Percentiles rank a stretch among this genome's conserved stretches.
These are phyloP conservation scores for Globisporangium nagaii DNA, from an alignment of 352 stramenopile genomes.

Conservation along the genomic window DNA sequence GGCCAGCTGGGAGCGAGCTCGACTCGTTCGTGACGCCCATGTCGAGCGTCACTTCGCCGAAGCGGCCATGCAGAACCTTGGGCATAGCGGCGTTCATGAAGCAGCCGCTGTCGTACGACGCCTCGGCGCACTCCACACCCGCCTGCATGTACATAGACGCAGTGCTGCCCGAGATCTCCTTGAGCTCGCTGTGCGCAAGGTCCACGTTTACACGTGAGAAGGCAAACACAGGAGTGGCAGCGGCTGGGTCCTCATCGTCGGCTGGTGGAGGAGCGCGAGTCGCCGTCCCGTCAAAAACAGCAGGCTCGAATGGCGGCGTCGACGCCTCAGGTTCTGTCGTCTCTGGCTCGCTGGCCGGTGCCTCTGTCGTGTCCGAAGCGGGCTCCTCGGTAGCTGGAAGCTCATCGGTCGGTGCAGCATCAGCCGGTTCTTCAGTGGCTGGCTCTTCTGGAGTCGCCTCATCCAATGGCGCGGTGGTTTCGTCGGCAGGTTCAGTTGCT, in stretches of 20 bases:
- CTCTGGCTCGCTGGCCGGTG: too few relatives aligned
- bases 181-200: neutral
- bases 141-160: constrained; percentile 5
- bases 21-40: neutral
- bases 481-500: neutral
- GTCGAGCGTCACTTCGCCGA: neutral
- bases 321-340: neutral
- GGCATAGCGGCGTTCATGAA: constrained; percentile 6
- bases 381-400: neutral
- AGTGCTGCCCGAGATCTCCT: neutral
- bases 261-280: neutral
- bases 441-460: too few relatives aligned
- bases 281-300: neutral
- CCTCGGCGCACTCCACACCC: constrained; percentile 1
- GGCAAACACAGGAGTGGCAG: neutral
- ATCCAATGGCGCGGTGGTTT: too few relatives aligned
- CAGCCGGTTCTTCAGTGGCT: neutral
- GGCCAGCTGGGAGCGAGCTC: neutral
- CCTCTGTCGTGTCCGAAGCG: neutral
- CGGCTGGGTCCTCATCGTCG: neutral
- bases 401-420: neutral
- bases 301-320: constrained; percentile 2
- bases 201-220: neutral
- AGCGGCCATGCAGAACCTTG: constrained; percentile 1
- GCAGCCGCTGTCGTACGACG: neutral